Evolutionary conservation across 2,329 filamentous ascomycete genomes (phyloP), one percentile per base, ranked within the genome.

Genomic region (Leptosphaerulina australis): DNA sequence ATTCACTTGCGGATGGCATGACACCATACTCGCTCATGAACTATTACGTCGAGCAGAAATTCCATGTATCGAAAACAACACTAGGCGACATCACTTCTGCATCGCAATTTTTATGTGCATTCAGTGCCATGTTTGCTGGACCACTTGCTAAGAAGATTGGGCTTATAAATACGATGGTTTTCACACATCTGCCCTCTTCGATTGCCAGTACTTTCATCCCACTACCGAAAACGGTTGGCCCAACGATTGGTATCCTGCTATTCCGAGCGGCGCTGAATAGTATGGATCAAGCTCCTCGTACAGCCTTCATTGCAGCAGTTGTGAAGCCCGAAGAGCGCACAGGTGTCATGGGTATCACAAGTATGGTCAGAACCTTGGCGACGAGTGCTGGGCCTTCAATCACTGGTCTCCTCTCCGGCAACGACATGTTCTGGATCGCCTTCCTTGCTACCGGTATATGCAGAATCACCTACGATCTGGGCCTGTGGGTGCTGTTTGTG

Each of bases 301-400:
- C 84, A 0, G 85, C 86, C 0, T 83, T 88, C 49, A 86, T 88
- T 39, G 84, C 85, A 1, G 84, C 84, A 0, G 83, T 87, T 0
- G 85, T 88, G 2, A 81, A 78, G 54, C 81, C 84, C 0, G 80
- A 83, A 44, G 86, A 88, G 68, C 76, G 85, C 1, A 88, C 86
- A 0, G 85, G 84, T 0, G 84, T 86, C n/a, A 85, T 88, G 83
- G 86, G 86, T 10, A 85, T 88, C 58, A 87, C 84, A 0, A 77
- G 75, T 36, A 83, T 83, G 63, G 51, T 87, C 21, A 76, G 84
- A 5, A 88, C 84, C 0, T 61, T 88, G 9, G 82, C 84, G 0
- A 78, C 82, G 53, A 83, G 63, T 76, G 49, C 64, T 0, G 69
- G 69, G 78, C 72, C 72, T 9, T 62, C 58, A 1, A 58, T 74